phyloP scores from a whole-genome alignment of 192 early-diverging fungal genomes.

The Linderina pennispora region DNA sequence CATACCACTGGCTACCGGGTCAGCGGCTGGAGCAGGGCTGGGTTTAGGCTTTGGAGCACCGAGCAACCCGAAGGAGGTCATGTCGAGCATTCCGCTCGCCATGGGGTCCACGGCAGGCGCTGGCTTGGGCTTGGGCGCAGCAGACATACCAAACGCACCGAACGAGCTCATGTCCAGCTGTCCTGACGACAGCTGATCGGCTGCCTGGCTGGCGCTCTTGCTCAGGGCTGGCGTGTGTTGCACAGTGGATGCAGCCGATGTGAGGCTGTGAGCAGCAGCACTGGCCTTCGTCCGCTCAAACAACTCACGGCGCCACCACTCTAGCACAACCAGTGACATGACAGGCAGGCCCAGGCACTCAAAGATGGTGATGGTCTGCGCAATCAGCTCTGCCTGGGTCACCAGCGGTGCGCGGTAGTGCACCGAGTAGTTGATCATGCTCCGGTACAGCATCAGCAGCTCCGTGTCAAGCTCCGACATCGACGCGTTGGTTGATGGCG shows the following conservation, averaged over 20 bases:
- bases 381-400: conserved; percentile 40
- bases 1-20: conserved; percentile 22
- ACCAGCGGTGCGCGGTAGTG: conserved; percentile 34
- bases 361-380: conserved; percentile 46
- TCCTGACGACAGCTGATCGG: conserved; percentile 2
- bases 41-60: too few relatives aligned
- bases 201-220: not conserved
- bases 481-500: conserved; percentile 16
- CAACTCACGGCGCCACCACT: conserved; percentile 45
- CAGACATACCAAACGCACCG: conserved; percentile 20
- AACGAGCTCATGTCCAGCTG: conserved; percentile 25
- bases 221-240: too few relatives aligned
- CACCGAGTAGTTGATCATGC: conserved; percentile 37
- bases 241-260: too few relatives aligned
- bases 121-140: not conserved
- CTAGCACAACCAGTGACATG: conserved; percentile 45
- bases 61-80: conserved; percentile 27
- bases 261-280: too few relatives aligned
- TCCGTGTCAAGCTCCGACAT: conserved; percentile 43
- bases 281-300: conserved; percentile 16
- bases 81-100: conserved; percentile 20
- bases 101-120: not conserved
- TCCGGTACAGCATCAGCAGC: conserved; percentile 37
- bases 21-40: conserved; percentile 8
- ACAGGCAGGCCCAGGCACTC: conserved; percentile 42